These are phyloP conservation scores for Plasmodium gaboni DNA, from an alignment of 169 alveolate genomes.

Conservation along the genomic window DNA sequence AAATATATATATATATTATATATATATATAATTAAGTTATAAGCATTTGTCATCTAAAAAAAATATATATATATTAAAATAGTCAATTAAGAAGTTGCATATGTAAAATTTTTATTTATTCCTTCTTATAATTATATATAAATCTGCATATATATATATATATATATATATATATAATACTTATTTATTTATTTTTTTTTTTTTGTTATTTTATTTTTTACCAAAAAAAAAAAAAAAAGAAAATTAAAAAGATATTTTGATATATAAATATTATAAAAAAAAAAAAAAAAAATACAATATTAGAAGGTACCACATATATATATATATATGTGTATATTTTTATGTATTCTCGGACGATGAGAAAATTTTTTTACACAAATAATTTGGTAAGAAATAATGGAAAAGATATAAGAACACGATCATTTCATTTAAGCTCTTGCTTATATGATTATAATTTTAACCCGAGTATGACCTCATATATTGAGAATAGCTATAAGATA, in stretches of 20 bases:
- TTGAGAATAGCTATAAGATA: conserved; percentile 27
- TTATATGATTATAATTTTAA: conserved; percentile 19
- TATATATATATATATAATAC: too few species aligned
- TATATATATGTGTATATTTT: background rate
- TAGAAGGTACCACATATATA: background rate
- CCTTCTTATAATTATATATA: too few species aligned
- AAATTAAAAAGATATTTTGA: conserved; percentile 19
- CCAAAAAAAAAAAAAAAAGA: too few species aligned
- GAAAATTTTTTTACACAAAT: conserved; percentile 12
- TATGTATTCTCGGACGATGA: conserved; percentile 13
- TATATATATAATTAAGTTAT: too few species aligned
- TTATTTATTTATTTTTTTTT: too few species aligned
- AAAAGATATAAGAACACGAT: conserved; percentile 3
- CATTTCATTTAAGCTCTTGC: conserved; percentile 26
- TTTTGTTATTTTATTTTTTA: too few species aligned
- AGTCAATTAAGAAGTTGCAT: too few species aligned
- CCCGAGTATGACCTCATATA: conserved; percentile 65
- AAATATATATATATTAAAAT: too few species aligned
- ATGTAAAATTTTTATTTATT: too few species aligned
- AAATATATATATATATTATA: too few species aligned
- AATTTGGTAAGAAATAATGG: conserved; percentile 34
- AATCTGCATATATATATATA: too few species aligned
- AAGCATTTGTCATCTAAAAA: too few species aligned
- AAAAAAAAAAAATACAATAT: background rate
- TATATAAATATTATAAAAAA: conserved; percentile 19